Percentiles rank a stretch among this genome's conserved stretches.
phyloP scores from a whole-genome alignment of 2,329 filamentous ascomycete species.

The Penicillium sp. region DNA sequence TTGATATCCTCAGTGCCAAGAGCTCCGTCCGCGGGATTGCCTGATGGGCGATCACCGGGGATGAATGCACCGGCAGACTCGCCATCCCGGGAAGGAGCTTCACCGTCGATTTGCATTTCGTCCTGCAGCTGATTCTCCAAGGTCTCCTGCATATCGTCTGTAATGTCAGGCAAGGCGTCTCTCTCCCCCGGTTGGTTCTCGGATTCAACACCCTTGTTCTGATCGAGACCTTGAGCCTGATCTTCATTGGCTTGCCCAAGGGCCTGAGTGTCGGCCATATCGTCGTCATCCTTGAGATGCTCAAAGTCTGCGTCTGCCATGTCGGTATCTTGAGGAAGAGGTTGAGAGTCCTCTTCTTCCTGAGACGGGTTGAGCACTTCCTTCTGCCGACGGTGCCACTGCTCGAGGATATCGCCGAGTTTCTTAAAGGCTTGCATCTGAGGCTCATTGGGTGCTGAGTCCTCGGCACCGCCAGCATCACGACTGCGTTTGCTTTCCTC shows the following conservation, averaged over 20 bases:
- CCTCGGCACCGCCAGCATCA: slow-evolving; percentile 34
- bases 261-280: slow-evolving; percentile 80
- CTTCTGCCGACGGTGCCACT: slow-evolving; percentile 82
- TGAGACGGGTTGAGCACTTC: slow-evolving; percentile 65
- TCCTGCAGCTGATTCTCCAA: slow-evolving; percentile 46
- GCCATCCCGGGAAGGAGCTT: slow-evolving; percentile 30
- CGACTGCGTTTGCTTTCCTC: slow-evolving; percentile 34
- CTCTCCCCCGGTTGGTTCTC: slow-evolving; percentile 52
- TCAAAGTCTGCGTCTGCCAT: slow-evolving; percentile 82
- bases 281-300: slow-evolving; percentile 79
- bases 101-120: slow-evolving; percentile 38
- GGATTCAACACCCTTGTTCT: slow-evolving; percentile 77
- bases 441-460: slow-evolving; percentile 32
- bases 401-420: slow-evolving; percentile 83
- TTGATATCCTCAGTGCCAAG: slow-evolving; percentile 40
- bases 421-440: slow-evolving; percentile 79
- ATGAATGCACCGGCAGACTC: slow-evolving; percentile 49
- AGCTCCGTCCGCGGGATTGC: slow-evolving; percentile 22
- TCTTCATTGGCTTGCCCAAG: slow-evolving; percentile 84
- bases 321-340: slow-evolving; percentile 58
- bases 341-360: slow-evolving; percentile 49
- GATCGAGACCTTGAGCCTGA: slow-evolving; percentile 76
- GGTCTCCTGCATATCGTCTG: slow-evolving; percentile 34
- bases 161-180: slow-evolving; percentile 52
- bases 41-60: slow-evolving; percentile 40